Evolutionary conservation across 228 moss, liverwort and hornwort species (phyloP), one percentile per base, ranked within the genome.

Genomic region (Sphagnum magellanicum): DNA sequence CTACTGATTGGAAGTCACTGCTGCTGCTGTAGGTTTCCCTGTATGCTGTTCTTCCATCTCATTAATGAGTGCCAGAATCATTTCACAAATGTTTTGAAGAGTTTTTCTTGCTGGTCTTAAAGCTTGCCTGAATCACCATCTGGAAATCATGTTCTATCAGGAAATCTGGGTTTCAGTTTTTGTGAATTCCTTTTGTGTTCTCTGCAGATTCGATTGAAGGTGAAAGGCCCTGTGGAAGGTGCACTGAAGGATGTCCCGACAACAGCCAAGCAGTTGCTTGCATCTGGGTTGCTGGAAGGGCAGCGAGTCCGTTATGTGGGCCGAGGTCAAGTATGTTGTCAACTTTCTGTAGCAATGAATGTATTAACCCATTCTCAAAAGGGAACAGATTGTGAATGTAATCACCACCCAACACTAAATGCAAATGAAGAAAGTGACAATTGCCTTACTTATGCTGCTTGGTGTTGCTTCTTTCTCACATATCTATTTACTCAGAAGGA

Each of bases 261-360:
- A n/a, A 87, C 89, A 52, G 93, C 96, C 6, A 97, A 97, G 74
- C 86, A 81, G 69, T 74, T 97, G 53, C 74, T 97, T 68, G 84
- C 87, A 6, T 91, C 96, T 72, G 91, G 93, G 46, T 79, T 97
- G 83, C 87, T 97, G 49, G 91, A 91, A 72, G 91, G 93, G 67
- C 89, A 81, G 74, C 83, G 72, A 70, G 96, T 97, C 60, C 89
- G 87, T 74, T 97, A 97, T 73, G 67, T 83, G 68, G 96, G 93
- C 70, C 90, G 96, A 51, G 83, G 88, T 65, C 88, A 88, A 66
- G 82, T 79, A 81, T 91, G 32, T 32, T 32, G 32, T 32, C 32
- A 32, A 32, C 32, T 32, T 32, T 32, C 51, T 4, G 5, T 46
- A 14, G 49, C 16, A 47, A 6, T 4, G 6, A 49, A 8, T 49